Base-by-base conservation (phyloP, 208 protist genomes). In the Leishmania major region DNA sequence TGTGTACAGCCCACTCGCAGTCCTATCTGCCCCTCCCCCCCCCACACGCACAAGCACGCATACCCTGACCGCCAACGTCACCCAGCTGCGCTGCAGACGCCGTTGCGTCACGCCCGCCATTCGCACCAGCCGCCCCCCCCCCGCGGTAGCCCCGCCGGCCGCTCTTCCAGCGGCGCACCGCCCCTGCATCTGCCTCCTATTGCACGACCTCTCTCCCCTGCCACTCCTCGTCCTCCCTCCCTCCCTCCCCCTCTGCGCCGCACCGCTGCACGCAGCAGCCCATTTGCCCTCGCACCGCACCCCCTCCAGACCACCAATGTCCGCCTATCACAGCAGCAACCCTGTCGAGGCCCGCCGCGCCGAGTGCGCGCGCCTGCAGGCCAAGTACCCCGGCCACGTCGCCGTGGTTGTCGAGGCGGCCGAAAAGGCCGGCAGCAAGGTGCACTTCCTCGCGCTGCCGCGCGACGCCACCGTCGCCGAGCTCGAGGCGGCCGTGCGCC, bases 401-500 rank as follows among this genome's bases (percentile, higher is more conserved):
- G n/a, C n/a, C n/a, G n/a, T n/a, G n/a, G n/a, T n/a, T n/a, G n/a
- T n/a, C n/a, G n/a, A n/a, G n/a, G n/a, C n/a, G n/a, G n/a, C n/a
- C n/a, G n/a, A n/a, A n/a, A n/a, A n/a, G n/a, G n/a, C n/a, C n/a
- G n/a, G n/a, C n/a, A n/a, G n/a, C n/a, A n/a, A n/a, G n/a, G n/a
- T n/a, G n/a, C n/a, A n/a, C n/a, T n/a, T n/a, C n/a, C n/a, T n/a
- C n/a, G n/a, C n/a, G n/a, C n/a, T n/a, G n/a, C n/a, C n/a, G 10
- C 77, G 57, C 60, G 78, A 60, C 64, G 55, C 80, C 80, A 84
- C 78, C 70, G 80, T 80, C 37, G 73, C 67, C 15, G 66, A 80
- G 62, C 77, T 87, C 37, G 80, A 75, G 43, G 66, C 25, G 53
- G 78, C 69, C 22, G 75, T 78, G 43, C 81, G 81, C 81, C 59